Conservation (phyloP, 2,329 filamentous ascomycete species). For the Hymenotorrendiella dingleyae region DNA sequence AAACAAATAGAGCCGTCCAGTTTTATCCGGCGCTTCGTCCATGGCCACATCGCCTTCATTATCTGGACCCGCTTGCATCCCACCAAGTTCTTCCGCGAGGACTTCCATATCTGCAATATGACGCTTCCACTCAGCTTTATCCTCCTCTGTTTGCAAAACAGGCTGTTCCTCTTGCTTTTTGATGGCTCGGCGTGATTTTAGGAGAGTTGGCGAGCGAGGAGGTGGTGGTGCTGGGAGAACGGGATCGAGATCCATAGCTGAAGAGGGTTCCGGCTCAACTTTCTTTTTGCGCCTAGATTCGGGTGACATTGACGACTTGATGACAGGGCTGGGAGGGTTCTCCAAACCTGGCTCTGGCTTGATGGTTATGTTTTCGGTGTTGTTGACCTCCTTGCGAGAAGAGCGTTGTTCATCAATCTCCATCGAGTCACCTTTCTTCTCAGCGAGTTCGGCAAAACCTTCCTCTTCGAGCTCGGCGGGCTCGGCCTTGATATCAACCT, state of each 20-base stretch:
- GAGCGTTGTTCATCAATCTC: constrained; percentile 17
- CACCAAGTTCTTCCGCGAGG: constrained; percentile 42
- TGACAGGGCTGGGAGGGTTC: neutral
- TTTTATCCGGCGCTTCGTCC: constrained; percentile 19
- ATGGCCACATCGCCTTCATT: constrained; percentile 35
- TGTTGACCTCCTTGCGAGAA: neutral
- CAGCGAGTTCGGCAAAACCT: neutral
- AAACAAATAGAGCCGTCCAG: constrained; percentile 55
- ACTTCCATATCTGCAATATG: constrained; percentile 40
- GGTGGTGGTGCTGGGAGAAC: constrained; percentile 6
- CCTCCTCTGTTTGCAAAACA: constrained; percentile 45
- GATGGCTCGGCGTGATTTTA: constrained; percentile 3
- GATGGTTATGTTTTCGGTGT: constrained; percentile 7
- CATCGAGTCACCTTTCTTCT: constrained; percentile 9
- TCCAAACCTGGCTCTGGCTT: constrained; percentile 13
- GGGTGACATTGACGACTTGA: neutral
- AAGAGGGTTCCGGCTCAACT: too few species aligned
- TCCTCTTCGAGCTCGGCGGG: neutral
- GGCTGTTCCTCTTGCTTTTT: constrained; percentile 29
- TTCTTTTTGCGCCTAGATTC: too few species aligned
- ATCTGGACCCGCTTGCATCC: constrained; percentile 22
- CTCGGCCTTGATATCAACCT: constrained; percentile 9
- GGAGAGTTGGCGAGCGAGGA: constrained; percentile 1
- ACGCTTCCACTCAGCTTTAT: constrained; percentile 43
- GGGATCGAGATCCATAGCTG: neutral